Conservation (phyloP, 495 filamentous ascomycete species). For the Tuber umbilicatum region DNA sequence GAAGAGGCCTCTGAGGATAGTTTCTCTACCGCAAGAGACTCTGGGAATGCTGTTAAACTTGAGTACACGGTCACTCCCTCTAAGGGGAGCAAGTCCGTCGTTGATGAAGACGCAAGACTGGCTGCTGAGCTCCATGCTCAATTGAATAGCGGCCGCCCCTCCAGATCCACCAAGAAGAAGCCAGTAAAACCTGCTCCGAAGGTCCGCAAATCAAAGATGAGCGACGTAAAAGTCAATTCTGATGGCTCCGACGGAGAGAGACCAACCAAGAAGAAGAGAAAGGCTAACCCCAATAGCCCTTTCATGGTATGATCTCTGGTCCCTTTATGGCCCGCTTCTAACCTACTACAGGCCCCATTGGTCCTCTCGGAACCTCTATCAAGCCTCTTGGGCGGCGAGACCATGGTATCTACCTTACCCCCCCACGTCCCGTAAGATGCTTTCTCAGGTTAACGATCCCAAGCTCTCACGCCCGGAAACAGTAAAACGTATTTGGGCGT, state of each 20-base stretch:
- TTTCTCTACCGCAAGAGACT: slow-evolving; percentile 33
- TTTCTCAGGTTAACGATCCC: background rate
- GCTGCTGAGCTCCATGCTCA: slow-evolving; percentile 87
- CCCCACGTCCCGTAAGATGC: background rate
- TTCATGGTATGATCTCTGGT: slow-evolving; percentile 52
- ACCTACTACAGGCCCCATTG: slow-evolving; percentile 42
- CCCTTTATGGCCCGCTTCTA: background rate
- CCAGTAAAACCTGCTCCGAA: slow-evolving; percentile 52
- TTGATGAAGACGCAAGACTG: slow-evolving; percentile 75
- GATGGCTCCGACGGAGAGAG: slow-evolving; percentile 54
- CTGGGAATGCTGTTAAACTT: slow-evolving; percentile 36
- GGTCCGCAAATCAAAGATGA: slow-evolving; percentile 65
- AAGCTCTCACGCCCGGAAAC: slow-evolving; percentile 88
- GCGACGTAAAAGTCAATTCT: slow-evolving; percentile 69
- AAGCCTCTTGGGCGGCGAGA: slow-evolving; percentile 53
- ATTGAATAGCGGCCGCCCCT: slow-evolving; percentile 70
- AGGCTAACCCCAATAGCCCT: slow-evolving; percentile 58
- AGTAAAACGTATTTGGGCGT: slow-evolving; percentile 90
- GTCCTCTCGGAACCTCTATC: slow-evolving; percentile 61
- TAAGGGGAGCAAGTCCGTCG: slow-evolving; percentile 54
- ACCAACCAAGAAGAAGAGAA: slow-evolving; percentile 55
- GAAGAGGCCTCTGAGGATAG: slow-evolving; percentile 49
- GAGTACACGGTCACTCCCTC: slow-evolving; percentile 31
- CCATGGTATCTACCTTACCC: slow-evolving; percentile 42
- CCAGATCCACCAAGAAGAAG: slow-evolving; percentile 48